These are phyloP conservation scores for Lyophyllum atratum DNA, from an alignment of 768 basidiomycete genomes.

Conservation along the genomic window DNA sequence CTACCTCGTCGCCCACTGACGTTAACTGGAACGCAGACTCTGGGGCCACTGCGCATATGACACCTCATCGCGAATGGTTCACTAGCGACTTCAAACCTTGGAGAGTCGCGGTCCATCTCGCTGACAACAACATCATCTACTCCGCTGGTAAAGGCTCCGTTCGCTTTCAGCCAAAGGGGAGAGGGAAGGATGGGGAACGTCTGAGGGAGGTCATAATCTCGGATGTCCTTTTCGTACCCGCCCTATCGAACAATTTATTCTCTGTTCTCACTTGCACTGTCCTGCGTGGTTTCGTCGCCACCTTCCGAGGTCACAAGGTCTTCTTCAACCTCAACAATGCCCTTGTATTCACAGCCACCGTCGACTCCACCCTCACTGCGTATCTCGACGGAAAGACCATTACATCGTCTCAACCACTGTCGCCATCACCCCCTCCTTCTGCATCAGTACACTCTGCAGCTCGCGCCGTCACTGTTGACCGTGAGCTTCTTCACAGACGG, in stretches of 20 bases:
- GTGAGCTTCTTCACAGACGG: not conserved
- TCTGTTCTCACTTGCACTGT: conserved; percentile 1
- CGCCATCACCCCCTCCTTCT: not conserved
- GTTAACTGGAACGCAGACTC: conserved; percentile 5
- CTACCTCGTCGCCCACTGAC: not conserved
- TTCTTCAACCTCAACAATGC: not conserved
- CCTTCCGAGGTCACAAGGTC: conserved; percentile 2
- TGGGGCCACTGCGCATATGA: conserved; percentile 8
- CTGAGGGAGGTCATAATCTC: not conserved
- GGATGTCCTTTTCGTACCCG: conserved; percentile 6
- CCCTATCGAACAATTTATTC: conserved; percentile 6
- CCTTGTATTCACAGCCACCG: not conserved
- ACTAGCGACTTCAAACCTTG: not conserved
- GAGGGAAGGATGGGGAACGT: not conserved
- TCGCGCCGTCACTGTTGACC: not conserved
- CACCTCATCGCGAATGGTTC: conserved; percentile 2
- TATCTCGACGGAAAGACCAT: conserved; percentile 1
- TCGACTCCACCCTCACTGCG: not conserved
- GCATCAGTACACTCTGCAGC: not conserved
- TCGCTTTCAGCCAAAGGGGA: not conserved
- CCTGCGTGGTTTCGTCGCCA: not conserved
- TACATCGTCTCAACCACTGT: not conserved
- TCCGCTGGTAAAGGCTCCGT: not conserved
- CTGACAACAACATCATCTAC: not conserved
- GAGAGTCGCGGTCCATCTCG: conserved; percentile 1